Conservation (phyloP, 257 asterid species). For the Primulina huaijiensis region DNA sequence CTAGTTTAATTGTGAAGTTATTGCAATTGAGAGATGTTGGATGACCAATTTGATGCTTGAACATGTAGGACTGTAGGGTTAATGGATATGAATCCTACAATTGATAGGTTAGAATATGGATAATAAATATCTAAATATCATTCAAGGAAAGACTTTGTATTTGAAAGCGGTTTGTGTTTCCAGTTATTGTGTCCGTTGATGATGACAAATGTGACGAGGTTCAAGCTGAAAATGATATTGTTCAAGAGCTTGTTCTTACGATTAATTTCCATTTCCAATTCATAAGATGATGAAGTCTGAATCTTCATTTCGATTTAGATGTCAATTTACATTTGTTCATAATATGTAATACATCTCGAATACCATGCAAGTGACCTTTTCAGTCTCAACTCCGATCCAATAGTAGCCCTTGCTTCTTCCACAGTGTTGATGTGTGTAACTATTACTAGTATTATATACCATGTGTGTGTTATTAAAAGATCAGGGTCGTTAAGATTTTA, state of each 20-base stretch:
- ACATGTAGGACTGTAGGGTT: background rate
- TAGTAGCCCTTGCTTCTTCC: background rate
- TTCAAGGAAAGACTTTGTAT: background rate
- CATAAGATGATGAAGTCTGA: background rate
- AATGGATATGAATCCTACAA: background rate
- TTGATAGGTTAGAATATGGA: background rate
- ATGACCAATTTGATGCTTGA: constrained; percentile 5
- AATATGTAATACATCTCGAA: background rate
- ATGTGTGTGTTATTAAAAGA: background rate
- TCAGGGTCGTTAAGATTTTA: constrained; percentile 6
- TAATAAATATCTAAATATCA: background rate
- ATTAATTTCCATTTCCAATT: constrained; percentile 15
- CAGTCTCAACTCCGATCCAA: background rate
- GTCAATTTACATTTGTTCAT: too few species aligned
- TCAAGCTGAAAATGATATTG: background rate
- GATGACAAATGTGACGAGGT: background rate
- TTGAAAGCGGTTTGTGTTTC: background rate
- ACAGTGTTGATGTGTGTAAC: constrained; percentile 1
- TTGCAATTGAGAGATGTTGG: background rate
- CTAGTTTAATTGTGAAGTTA: background rate
- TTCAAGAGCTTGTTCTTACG: background rate
- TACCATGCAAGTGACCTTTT: background rate
- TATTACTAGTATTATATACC: constrained; percentile 8
- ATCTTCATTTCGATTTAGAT: background rate
- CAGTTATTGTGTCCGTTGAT: background rate